Evolutionary conservation across 2,329 filamentous ascomycete genomes (phyloP).

Genomic region (Ascochyta clinopodiicola): DNA sequence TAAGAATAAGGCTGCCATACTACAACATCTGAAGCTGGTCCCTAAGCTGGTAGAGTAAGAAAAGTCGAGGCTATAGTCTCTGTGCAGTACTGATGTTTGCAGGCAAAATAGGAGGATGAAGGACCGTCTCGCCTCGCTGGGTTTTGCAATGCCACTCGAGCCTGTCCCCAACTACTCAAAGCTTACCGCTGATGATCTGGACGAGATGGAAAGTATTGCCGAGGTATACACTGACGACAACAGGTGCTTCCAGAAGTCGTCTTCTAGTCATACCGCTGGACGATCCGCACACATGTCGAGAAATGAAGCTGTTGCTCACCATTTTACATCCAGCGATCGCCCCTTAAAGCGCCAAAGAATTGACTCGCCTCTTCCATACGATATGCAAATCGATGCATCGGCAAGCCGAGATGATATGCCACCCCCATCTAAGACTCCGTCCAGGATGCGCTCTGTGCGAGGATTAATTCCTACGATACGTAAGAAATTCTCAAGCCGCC

Average conservation of each 20-base stretch:
- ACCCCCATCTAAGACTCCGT: conserved; percentile 42
- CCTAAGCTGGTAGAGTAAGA: conserved; percentile 38
- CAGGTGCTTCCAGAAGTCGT: conserved; percentile 16
- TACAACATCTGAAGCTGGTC: conserved; percentile 37
- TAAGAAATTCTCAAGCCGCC: conserved; percentile 29
- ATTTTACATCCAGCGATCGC: conserved; percentile 24
- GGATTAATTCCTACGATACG: conserved; percentile 33
- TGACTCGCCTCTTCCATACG: conserved; percentile 33
- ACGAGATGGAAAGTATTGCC: conserved; percentile 19
- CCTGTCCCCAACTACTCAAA: conserved; percentile 32
- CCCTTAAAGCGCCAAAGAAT: conserved; percentile 43
- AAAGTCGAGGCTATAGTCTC: background rate
- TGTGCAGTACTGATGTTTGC: conserved; percentile 14
- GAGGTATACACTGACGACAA: background rate
- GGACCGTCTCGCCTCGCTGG: conserved; percentile 34
- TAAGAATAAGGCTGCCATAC: conserved; percentile 31
- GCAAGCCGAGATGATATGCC: conserved; percentile 48
- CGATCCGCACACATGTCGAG: conserved; percentile 27
- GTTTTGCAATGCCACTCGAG: conserved; percentile 37
- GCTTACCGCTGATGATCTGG: conserved; percentile 10
- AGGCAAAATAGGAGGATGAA: conserved; percentile 43
- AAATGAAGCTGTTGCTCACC: conserved; percentile 8
- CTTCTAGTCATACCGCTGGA: conserved; percentile 35
- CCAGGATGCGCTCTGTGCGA: conserved; percentile 36
- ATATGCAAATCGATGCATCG: conserved; percentile 22